These are phyloP conservation scores for Panicum miliaceum DNA, from an alignment of 176 grass and related monocot species.

Conservation along the genomic window DNA sequence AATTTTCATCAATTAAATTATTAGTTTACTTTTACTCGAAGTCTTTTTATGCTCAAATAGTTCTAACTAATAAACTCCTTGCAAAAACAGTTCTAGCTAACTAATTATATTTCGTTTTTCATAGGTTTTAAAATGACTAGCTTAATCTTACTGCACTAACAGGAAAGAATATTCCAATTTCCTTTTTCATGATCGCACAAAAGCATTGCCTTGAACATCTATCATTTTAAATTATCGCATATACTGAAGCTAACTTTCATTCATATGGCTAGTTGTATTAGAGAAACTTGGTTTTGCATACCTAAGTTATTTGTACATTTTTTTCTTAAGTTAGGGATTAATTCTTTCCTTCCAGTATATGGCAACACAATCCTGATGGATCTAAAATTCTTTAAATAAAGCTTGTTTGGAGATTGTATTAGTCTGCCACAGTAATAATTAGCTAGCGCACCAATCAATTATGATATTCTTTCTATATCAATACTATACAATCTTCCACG, in stretches of 20 bases:
- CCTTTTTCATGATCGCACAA: neutral
- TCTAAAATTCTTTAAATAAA: neutral
- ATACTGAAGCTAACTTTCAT: neutral
- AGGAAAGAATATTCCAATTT: neutral
- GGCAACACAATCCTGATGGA: neutral
- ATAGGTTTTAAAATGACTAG: neutral
- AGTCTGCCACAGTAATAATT: constrained; percentile 1
- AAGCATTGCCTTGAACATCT: neutral
- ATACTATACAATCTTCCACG: neutral
- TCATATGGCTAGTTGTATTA: neutral
- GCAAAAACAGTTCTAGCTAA: neutral
- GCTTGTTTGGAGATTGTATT: neutral
- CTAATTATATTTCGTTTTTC: neutral
- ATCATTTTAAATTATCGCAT: neutral
- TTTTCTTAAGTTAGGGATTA: neutral
- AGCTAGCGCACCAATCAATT: neutral
- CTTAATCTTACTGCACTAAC: neutral
- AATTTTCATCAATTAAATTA: no score
- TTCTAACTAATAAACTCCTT: no score
- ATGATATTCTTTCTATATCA: constrained; percentile 8
- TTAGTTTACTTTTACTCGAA: no score
- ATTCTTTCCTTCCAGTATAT: neutral
- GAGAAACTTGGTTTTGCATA: neutral
- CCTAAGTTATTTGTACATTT: neutral
- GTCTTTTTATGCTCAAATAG: neutral